These are phyloP conservation scores for Penicillium odoratum DNA, from an alignment of 495 filamentous ascomycete genomes.

Conservation along the genomic window DNA sequence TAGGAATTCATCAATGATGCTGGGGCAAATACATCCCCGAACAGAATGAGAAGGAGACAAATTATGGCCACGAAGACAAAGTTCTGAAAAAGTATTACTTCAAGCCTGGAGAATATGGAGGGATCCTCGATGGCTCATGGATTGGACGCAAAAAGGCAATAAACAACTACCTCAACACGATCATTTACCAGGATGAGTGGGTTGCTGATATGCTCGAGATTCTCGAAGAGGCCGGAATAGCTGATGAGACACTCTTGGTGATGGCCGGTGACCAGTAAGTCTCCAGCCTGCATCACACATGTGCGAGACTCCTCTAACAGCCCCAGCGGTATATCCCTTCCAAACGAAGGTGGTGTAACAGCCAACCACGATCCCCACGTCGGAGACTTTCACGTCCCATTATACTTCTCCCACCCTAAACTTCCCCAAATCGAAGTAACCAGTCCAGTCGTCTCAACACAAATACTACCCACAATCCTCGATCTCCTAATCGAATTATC, in stretches of 20 bases:
- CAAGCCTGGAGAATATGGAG: conserved; percentile 39
- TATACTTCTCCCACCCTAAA: conserved; percentile 40
- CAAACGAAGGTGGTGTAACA: conserved; percentile 32
- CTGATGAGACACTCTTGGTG: conserved; percentile 43
- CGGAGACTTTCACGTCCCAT: conserved; percentile 40
- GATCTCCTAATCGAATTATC: conserved; percentile 39
- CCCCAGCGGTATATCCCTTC: conserved; percentile 31
- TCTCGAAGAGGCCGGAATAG: conserved; percentile 38
- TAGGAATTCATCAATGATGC: conserved; percentile 26
- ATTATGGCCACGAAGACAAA: conserved; percentile 41
- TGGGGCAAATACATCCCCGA: conserved; percentile 25
- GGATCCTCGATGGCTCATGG: conserved; percentile 25
- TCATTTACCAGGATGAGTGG: conserved; percentile 43
- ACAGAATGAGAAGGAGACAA: conserved; percentile 29
- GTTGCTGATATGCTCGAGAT: conserved; percentile 34
- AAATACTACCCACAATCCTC: conserved; percentile 44
- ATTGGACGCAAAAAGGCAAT: conserved; percentile 32
- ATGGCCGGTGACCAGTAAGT: conserved; percentile 47
- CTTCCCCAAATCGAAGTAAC: conserved; percentile 37
- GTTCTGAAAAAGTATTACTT: conserved; percentile 37
- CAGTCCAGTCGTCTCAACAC: conserved; percentile 31
- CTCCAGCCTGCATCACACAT: no score
- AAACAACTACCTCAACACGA: conserved; percentile 43
- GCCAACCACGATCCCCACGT: conserved; percentile 40
- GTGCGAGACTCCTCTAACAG: neutral